phyloP scores from a whole-genome alignment of 768 basidiomycete species.

The Tremella mesenterica region DNA sequence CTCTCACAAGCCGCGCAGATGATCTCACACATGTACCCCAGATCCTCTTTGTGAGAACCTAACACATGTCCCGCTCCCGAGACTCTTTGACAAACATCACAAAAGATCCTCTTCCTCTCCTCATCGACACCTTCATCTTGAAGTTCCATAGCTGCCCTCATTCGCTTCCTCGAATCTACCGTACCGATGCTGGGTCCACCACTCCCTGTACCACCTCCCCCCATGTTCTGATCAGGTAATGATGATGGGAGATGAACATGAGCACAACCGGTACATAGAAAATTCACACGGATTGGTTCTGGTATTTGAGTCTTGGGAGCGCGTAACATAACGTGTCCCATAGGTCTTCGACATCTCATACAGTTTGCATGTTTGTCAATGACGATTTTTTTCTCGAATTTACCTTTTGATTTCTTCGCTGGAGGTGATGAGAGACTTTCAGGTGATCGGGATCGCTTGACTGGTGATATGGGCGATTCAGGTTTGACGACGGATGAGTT shows the following conservation, averaged over 20 bases:
- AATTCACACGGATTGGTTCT: conserved; percentile 8
- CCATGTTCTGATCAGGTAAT: conserved; percentile 7
- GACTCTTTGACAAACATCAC: conserved; percentile 41
- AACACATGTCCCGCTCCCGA: conserved; percentile 21
- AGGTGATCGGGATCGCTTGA: conserved; percentile 14
- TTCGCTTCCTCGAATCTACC: conserved; percentile 32
- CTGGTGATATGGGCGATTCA: conserved; percentile 1
- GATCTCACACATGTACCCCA: conserved; percentile 29
- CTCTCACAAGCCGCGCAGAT: conserved; percentile 32
- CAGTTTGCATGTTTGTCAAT: conserved; percentile 19
- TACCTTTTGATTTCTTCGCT: conserved; percentile 15
- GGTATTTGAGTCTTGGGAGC: conserved; percentile 27
- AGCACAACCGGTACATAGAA: conserved; percentile 22
- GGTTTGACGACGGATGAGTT: no score
- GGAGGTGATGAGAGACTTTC: conserved; percentile 2
- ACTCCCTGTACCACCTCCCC: not conserved
- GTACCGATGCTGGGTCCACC: conserved; percentile 22
- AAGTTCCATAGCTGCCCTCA: conserved; percentile 22
- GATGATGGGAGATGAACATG: conserved; percentile 13
- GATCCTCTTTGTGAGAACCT: conserved; percentile 16
- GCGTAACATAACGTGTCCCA: conserved; percentile 29
- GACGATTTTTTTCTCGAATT: conserved; percentile 23
- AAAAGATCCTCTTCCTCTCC: conserved; percentile 22
- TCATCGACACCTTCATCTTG: conserved; percentile 26
- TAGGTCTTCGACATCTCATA: conserved; percentile 9